These are phyloP conservation scores for Capronia americana DNA, from an alignment of 2,329 filamentous ascomycete species.

Conservation along the genomic window DNA sequence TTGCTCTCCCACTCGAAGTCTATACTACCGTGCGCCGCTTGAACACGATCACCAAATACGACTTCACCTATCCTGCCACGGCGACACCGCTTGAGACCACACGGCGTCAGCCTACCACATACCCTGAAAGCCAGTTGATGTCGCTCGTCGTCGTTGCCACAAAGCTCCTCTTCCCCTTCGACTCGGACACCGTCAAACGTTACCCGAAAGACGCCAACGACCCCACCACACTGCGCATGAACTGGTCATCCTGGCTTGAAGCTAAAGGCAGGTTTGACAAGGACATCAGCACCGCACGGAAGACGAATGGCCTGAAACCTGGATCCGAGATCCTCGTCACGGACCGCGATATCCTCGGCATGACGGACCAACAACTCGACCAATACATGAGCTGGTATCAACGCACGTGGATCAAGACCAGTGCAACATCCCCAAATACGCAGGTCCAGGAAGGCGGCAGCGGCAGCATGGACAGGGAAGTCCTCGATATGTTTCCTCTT, in stretches of 20 bases:
- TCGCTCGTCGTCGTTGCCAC: slow-evolving; percentile 74
- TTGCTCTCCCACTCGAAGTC: slow-evolving; percentile 76
- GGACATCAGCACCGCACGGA: background rate
- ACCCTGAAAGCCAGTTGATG: slow-evolving; percentile 78
- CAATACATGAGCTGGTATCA: slow-evolving; percentile 83
- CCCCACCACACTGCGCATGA: slow-evolving; percentile 64
- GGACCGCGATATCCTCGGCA: slow-evolving; percentile 67
- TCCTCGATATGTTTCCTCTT: slow-evolving; percentile 44
- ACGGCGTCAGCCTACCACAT: slow-evolving; percentile 56
- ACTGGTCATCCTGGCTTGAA: slow-evolving; percentile 75
- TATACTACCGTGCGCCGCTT: slow-evolving; percentile 67
- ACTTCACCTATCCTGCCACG: slow-evolving; percentile 62
- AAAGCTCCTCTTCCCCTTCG: slow-evolving; percentile 80
- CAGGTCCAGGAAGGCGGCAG: slow-evolving; percentile 45
- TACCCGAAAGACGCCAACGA: slow-evolving; percentile 60
- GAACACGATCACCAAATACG: slow-evolving; percentile 57
- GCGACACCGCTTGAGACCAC: slow-evolving; percentile 8
- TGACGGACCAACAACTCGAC: slow-evolving; percentile 69
- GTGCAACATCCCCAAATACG: slow-evolving; percentile 46
- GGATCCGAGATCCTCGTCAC: slow-evolving; percentile 61
- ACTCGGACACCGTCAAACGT: slow-evolving; percentile 63
- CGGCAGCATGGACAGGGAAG: slow-evolving; percentile 30
- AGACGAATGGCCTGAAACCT: slow-evolving; percentile 39
- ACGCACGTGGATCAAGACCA: slow-evolving; percentile 61
- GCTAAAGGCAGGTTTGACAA: slow-evolving; percentile 49